A percentile compares a stretch with the other conserved stretches of the same genome.
phyloP scores from a whole-genome alignment of 129 eudicot species.

The sunflower (Helianthus annuus) region DNA sequence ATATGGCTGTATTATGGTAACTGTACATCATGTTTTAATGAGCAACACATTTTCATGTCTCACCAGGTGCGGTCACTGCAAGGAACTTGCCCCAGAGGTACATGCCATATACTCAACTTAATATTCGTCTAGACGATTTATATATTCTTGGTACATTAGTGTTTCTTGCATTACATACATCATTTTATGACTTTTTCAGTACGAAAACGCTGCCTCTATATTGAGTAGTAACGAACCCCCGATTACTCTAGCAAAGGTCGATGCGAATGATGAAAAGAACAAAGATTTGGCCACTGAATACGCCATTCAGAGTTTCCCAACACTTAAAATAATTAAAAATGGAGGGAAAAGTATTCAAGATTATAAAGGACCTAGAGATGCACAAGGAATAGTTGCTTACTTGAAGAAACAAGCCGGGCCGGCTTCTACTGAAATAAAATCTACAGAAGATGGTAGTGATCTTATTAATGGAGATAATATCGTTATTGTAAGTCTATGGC shows the following conservation, averaged over 20 bases:
- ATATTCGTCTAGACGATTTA: background rate
- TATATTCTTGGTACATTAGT: background rate
- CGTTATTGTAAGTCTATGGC: conserved; percentile 61
- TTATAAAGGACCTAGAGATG: conserved; percentile 86
- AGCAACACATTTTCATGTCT: conserved; percentile 5
- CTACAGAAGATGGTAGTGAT: conserved; percentile 55
- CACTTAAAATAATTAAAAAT: conserved; percentile 62
- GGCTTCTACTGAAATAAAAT: conserved; percentile 66
- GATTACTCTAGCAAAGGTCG: conserved; percentile 69
- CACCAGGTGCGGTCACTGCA: conserved; percentile 94
- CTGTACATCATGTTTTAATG: background rate
- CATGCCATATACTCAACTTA: background rate
- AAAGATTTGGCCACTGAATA: conserved; percentile 58
- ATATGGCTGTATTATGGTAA: background rate
- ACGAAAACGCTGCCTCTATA: conserved; percentile 74
- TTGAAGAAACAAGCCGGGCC: conserved; percentile 81
- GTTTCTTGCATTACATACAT: background rate
- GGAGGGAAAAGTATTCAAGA: conserved; percentile 73
- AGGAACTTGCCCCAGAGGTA: conserved; percentile 91
- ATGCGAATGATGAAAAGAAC: conserved; percentile 75
- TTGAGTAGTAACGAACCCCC: conserved; percentile 63
- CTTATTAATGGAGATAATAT: conserved; percentile 56
- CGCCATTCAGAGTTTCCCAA: conserved; percentile 77
- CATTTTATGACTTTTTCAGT: conserved; percentile 40
- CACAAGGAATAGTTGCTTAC: conserved; percentile 74